Conservation (phyloP, 768 basidiomycete species). For the Tubosaeta sp. region DNA sequence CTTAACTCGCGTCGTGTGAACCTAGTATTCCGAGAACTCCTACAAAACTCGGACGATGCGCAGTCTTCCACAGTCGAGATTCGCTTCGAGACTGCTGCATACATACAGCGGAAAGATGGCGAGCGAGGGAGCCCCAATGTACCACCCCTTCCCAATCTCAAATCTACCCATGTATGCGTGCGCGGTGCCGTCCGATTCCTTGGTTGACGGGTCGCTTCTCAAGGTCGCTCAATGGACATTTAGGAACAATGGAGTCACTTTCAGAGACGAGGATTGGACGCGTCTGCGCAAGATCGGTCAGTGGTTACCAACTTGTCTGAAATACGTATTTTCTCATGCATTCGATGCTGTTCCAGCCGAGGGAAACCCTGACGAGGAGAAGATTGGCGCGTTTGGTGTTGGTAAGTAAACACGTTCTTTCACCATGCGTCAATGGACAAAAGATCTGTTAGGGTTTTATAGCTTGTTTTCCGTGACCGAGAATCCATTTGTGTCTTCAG, state of each 20-base stretch:
- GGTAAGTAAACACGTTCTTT: conserved; percentile 8
- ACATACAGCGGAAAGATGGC: conserved; percentile 28
- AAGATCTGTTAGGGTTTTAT: conserved; percentile 53
- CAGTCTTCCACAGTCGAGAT: conserved; percentile 74
- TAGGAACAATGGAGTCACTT: conserved; percentile 81
- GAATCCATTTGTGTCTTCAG: conserved; percentile 77
- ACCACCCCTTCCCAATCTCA: conserved; percentile 54
- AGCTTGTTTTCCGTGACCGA: conserved; percentile 81
- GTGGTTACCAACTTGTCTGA: not conserved
- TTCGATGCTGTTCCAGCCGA: conserved; percentile 7
- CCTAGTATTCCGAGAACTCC: conserved; percentile 70
- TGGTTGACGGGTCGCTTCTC: not conserved
- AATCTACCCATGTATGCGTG: conserved; percentile 48
- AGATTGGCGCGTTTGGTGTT: conserved; percentile 25
- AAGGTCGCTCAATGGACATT: conserved; percentile 83
- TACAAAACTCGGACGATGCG: conserved; percentile 96
- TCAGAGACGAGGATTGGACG: conserved; percentile 41
- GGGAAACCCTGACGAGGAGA: conserved; percentile 25
- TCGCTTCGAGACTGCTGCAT: conserved; percentile 64
- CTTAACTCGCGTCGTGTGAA: not conserved
- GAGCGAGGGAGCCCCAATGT: conserved; percentile 6
- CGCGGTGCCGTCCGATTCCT: conserved; percentile 11
- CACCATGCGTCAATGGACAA: not conserved
- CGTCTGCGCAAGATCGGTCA: conserved; percentile 17
- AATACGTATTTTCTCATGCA: not conserved